phyloP scores from a whole-genome alignment of 208 protist genomes.

The Acanthamoeba triangularis region DNA sequence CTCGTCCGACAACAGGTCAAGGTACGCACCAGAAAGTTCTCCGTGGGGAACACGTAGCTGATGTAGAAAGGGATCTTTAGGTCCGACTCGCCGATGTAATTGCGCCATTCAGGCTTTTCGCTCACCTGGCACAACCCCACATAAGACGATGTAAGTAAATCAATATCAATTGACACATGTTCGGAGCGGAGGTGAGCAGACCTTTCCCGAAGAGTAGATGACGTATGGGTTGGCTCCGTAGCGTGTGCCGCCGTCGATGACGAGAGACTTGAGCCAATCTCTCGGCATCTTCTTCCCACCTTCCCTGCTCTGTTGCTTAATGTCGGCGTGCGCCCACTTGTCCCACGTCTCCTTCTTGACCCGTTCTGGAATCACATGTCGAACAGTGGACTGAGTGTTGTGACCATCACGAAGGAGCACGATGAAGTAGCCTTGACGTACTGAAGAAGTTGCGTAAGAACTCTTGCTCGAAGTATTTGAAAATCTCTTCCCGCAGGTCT shows the following conservation, averaged over 20 bases:
- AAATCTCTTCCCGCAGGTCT: conserved; percentile 57
- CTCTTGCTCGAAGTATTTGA: conserved; percentile 64
- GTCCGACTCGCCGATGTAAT: conserved; percentile 62
- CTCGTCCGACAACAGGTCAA: neutral
- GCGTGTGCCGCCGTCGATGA: conserved; percentile 38
- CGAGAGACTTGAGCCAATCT: conserved; percentile 46
- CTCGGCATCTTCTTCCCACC: neutral
- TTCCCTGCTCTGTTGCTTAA: neutral
- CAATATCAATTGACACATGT: no score
- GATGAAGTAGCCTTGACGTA: neutral
- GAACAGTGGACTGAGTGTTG: no score
- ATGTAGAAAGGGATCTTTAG: conserved; percentile 72
- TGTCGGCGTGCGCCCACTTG: neutral
- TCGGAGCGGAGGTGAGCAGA: no score
- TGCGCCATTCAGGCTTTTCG: conserved; percentile 38
- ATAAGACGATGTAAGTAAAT: no score
- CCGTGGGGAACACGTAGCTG: conserved; percentile 22
- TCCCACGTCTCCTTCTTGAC: conserved; percentile 69
- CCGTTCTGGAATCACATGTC: neutral
- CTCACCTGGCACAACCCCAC: neutral
- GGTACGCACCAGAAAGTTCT: conserved; percentile 47
- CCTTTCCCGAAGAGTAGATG: conserved; percentile 30
- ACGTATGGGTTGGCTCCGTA: conserved; percentile 23
- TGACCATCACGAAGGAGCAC: no score
- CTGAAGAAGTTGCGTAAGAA: conserved; percentile 67